Evolutionary conservation across 257 asterid species (phyloP).

Genomic region (Penstemon barbatus): DNA sequence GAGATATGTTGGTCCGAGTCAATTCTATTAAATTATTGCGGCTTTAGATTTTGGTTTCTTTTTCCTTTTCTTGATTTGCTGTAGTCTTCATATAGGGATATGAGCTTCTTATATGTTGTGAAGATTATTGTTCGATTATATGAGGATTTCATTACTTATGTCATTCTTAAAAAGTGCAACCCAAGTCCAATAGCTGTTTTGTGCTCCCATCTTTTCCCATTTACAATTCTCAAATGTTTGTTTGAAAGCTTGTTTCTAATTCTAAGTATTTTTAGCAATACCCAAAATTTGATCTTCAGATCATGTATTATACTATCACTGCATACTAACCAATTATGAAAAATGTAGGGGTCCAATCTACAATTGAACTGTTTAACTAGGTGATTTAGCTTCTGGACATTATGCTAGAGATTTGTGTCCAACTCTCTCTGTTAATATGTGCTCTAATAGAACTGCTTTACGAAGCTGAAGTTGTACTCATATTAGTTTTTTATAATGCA

Average conservation of each 20-base stretch:
- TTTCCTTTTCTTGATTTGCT: neutral
- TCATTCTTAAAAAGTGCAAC: neutral
- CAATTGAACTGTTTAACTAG: constrained; percentile 9
- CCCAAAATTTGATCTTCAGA: too few relatives aligned
- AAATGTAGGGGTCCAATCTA: constrained; percentile 2
- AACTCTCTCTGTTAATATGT: neutral
- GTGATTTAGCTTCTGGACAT: neutral
- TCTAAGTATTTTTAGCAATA: neutral
- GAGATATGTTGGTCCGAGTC: neutral
- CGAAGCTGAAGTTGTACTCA: constrained; percentile 16
- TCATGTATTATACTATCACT: too few relatives aligned
- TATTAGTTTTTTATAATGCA: constrained; percentile 35
- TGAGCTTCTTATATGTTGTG: constrained; percentile 1
- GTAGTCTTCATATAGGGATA: neutral
- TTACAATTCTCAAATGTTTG: neutral
- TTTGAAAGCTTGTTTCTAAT: neutral
- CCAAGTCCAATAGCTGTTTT: neutral
- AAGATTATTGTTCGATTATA: neutral
- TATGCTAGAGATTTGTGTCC: constrained; percentile 12
- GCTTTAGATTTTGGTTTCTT: neutral
- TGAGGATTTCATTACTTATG: neutral
- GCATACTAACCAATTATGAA: neutral
- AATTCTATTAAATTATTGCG: neutral
- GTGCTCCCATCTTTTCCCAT: too few relatives aligned
- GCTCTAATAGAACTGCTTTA: constrained; percentile 15